phyloP scores from a whole-genome alignment of 139 green algal genomes.

The Chlorella vulgaris region DNA sequence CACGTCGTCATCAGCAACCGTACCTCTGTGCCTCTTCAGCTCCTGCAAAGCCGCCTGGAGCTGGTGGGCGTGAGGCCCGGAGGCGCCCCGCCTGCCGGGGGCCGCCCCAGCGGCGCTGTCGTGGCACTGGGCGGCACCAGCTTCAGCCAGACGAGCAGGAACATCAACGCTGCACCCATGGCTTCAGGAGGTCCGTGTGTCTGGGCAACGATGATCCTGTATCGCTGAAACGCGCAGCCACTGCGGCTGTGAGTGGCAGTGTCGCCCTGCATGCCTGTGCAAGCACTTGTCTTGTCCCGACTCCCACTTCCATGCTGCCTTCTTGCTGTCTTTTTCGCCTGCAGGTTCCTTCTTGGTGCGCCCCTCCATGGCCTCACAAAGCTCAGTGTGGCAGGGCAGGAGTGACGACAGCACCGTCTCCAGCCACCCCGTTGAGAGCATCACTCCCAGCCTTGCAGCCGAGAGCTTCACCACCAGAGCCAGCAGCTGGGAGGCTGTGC shows the following conservation, averaged over 20 bases:
- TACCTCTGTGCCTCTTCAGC: conserved; percentile 69
- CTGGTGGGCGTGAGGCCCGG: background rate
- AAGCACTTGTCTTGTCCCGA: background rate
- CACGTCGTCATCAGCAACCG: conserved; percentile 78
- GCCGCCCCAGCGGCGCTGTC: conserved; percentile 3
- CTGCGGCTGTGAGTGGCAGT: background rate
- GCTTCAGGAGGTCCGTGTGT: background rate
- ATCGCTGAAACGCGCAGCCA: too few species aligned
- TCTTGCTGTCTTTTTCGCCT: background rate
- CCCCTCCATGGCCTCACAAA: background rate
- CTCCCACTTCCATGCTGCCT: background rate
- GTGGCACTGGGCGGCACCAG: conserved; percentile 28
- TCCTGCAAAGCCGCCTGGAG: conserved; percentile 55
- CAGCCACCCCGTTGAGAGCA: background rate
- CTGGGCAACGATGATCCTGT: background rate
- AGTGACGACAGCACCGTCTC: background rate
- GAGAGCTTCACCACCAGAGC: background rate
- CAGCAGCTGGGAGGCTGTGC: conserved; percentile 3
- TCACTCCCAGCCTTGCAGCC: background rate
- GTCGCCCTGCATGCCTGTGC: background rate
- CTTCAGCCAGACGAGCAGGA: conserved; percentile 18
- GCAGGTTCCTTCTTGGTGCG: background rate
- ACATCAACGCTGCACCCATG: background rate
- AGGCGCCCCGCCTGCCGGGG: background rate
- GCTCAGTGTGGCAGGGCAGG: background rate